Evolutionary conservation across 1,284 basidiomycete species (phyloP).

Genomic region (Grifola frondosa): DNA sequence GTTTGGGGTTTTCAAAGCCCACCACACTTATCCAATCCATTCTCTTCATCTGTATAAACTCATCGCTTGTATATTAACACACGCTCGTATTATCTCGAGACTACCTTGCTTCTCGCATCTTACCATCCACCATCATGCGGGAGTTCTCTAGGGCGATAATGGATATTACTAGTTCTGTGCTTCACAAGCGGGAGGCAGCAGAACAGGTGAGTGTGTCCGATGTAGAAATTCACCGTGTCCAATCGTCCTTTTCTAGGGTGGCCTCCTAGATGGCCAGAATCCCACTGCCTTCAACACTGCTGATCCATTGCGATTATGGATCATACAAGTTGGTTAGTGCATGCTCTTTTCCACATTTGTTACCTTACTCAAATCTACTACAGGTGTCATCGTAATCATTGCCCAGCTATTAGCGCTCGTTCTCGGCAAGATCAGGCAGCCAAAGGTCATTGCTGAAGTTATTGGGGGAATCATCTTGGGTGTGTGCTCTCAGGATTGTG

Average conservation of each 20-base stretch:
- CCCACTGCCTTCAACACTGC: constrained; percentile 61
- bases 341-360: background rate
- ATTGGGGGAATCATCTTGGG: constrained; percentile 88
- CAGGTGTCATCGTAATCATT: constrained; percentile 77
- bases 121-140: constrained; percentile 21
- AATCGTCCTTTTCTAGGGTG: constrained; percentile 45
- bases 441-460: constrained; percentile 86
- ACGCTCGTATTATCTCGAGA: too few species aligned
- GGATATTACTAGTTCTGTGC: constrained; percentile 18
- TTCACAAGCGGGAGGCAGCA: constrained; percentile 24
- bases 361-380: background rate
- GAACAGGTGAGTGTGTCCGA: constrained; percentile 26
- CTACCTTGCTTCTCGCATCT: too few species aligned
- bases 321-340: constrained; percentile 80
- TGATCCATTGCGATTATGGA: constrained; percentile 87
- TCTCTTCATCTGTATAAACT: too few species aligned
- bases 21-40: too few species aligned
- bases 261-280: constrained; percentile 71
- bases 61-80: too few species aligned
- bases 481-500: constrained; percentile 27
- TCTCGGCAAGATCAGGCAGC: constrained; percentile 77
- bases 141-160: constrained; percentile 27
- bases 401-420: constrained; percentile 74
- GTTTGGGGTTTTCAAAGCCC: too few species aligned
- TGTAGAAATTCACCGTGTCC: background rate